phyloP scores from a whole-genome alignment of 768 basidiomycete species.

The Phaeolepiota aurea region DNA sequence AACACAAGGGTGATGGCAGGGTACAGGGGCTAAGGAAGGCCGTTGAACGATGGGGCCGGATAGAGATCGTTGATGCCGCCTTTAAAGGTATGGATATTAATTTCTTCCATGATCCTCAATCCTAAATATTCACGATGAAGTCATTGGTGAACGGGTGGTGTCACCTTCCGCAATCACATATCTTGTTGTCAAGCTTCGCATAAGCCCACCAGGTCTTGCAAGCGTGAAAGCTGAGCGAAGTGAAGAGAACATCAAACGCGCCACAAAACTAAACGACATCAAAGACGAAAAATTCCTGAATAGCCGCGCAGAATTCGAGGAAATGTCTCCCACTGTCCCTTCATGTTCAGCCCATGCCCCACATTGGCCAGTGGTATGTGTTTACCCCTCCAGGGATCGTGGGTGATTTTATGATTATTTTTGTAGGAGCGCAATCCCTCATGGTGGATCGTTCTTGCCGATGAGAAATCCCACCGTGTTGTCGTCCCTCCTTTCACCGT shows the following conservation, averaged over 20 bases:
- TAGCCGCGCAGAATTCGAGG: constrained; percentile 55
- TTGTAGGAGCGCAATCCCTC: constrained; percentile 75
- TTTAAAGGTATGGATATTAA: constrained; percentile 64
- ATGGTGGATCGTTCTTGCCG: constrained; percentile 90
- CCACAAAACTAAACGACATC: constrained; percentile 42
- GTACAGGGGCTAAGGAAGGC: constrained; percentile 52
- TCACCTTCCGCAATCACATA: constrained; percentile 86
- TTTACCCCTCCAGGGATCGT: neutral
- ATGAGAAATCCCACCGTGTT: constrained; percentile 75
- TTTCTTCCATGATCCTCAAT: neutral
- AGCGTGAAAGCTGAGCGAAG: constrained; percentile 30
- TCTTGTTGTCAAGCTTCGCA: constrained; percentile 74
- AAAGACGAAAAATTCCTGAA: constrained; percentile 66
- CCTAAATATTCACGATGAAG: constrained; percentile 25
- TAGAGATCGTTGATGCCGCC: constrained; percentile 72
- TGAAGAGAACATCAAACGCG: constrained; percentile 38
- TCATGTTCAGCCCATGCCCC: constrained; percentile 82
- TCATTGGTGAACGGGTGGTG: constrained; percentile 84
- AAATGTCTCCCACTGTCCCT: constrained; percentile 32
- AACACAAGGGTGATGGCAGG: constrained; percentile 42
- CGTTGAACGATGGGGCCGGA: constrained; percentile 59
- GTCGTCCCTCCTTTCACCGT: constrained; percentile 85
- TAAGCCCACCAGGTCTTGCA: constrained; percentile 44
- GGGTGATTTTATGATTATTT: neutral
- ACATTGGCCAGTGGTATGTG: constrained; percentile 78